phyloP scores from a whole-genome alignment of 176 grass and related monocot species.

The Phyllostachys edulis region DNA sequence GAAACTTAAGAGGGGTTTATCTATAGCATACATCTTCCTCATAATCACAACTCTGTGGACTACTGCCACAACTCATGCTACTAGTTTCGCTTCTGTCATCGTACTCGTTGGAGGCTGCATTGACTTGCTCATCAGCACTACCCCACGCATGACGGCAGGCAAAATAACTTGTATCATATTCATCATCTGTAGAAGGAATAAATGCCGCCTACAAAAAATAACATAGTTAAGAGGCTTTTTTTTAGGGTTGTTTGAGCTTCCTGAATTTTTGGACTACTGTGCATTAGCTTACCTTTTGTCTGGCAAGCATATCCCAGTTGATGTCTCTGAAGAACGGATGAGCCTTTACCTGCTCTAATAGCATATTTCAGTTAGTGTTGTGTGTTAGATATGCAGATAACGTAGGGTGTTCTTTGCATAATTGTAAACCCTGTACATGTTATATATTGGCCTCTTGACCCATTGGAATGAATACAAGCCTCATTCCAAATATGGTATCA shows the following conservation, averaged over 20 bases:
- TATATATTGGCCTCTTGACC: too few species aligned
- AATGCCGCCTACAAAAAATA: conserved; percentile 61
- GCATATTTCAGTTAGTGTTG: conserved; percentile 46
- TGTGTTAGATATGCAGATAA: not conserved
- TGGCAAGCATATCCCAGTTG: conserved; percentile 91
- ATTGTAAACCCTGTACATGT: too few species aligned
- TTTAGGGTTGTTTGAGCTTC: not conserved
- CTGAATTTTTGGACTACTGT: not conserved
- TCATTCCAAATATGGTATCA: too few species aligned
- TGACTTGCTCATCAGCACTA: conserved; percentile 41
- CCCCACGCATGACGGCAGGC: conserved; percentile 77
- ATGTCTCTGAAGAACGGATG: conserved; percentile 91
- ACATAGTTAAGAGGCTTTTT: not conserved
- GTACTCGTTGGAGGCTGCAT: conserved; percentile 42
- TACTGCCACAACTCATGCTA: conserved; percentile 84
- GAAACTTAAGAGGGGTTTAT: not conserved
- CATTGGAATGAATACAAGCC: too few species aligned
- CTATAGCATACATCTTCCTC: conserved; percentile 79
- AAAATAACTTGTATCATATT: conserved; percentile 96
- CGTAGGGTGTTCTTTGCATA: too few species aligned
- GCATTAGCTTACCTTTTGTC: conserved; percentile 65
- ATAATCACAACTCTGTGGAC: conserved; percentile 54
- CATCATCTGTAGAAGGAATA: conserved; percentile 82
- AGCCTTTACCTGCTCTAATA: conserved; percentile 96
- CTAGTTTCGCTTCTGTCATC: conserved; percentile 70